Base-by-base conservation (phyloP, 257 asterid genomes). In the Paraleonurus japonicus region DNA sequence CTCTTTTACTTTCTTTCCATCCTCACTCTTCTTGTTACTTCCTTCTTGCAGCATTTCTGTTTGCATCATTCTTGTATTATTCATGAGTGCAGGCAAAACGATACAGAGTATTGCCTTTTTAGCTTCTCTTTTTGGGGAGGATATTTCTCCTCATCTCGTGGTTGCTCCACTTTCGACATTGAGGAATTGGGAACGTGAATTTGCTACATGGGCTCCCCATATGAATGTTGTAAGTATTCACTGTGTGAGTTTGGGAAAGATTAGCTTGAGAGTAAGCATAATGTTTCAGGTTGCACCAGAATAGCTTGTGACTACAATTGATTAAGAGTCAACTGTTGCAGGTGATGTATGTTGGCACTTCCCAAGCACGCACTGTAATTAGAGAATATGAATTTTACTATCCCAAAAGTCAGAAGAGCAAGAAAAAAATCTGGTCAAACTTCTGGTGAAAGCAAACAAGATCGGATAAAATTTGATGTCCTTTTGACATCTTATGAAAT, bases 111-210 rank as follows among this genome's bases (percentile, higher is more conserved):
- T 95, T 82, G 99, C 99, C 69, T 87, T 95, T 83, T 78, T 95
- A 77, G 99, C 98, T 47, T 92, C 99, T 63, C 91, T 95, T 66
- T 92, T 86, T 79, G 92, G 85, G 87, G 99, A 92, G 78, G 86
- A 70, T 61, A 19, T 87, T 50, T 81, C 72, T 72, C 99, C 96
- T 63, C 98, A 95, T 84, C 89, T 95, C 53, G 98, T 95, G 78
- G 88, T 95, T 70, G 99, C 97, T 79, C 99, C 99, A 39, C 96
- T 95, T 70, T 95, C 99, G 39, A 95, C 98, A 28, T 81, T 95
- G 84, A 89, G 99, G 86, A 95, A 95, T 78, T 95, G 99, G 99
- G 99, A 95, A 70, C 98, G 99, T 67, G 99, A 95, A 81, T 95
- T 95, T 83, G 93, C 99, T 78, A 84, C 89, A 69, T 95, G 99